These are phyloP conservation scores for Pleurotus tuber-regium DNA, from an alignment of 768 basidiomycete species.

Conservation along the genomic window DNA sequence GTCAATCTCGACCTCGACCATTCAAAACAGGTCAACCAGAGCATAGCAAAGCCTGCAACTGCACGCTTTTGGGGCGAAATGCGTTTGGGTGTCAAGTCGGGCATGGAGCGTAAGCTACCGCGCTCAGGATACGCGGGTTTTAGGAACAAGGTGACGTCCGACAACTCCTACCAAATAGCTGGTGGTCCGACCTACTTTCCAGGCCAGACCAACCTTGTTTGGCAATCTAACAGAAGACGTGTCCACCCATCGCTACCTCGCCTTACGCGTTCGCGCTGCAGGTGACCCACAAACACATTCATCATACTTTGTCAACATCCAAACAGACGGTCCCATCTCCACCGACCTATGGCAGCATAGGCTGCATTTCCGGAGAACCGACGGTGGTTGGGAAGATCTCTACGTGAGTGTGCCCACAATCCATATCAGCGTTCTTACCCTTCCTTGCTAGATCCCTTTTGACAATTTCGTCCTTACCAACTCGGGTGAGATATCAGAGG, in stretches of 20 bases:
- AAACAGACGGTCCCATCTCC: constrained; percentile 81
- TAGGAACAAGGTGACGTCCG: constrained; percentile 64
- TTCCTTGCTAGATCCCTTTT: constrained; percentile 69
- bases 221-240: constrained; percentile 86
- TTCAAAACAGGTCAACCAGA: constrained; percentile 40
- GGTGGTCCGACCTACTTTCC: constrained; percentile 1
- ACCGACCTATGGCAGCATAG: constrained; percentile 54
- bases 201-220: constrained; percentile 82
- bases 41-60: constrained; percentile 48
- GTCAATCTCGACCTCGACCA: constrained; percentile 73
- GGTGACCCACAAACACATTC: constrained; percentile 76
- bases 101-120: constrained; percentile 58
- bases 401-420: constrained; percentile 51
- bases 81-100: constrained; percentile 63
- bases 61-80: constrained; percentile 82
- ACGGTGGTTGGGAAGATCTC: constrained; percentile 78
- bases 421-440: constrained; percentile 13
- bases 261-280: constrained; percentile 72
- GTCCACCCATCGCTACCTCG: constrained; percentile 76
- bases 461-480: constrained; percentile 73
- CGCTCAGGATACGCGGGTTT: constrained; percentile 91
- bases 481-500: constrained; percentile 63
- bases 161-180: neutral
- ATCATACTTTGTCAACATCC: constrained; percentile 92
- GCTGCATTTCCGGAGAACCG: constrained; percentile 16